Evolutionary conservation across 2,329 filamentous ascomycete species (phyloP), one percentile per base, ranked within the genome.

Genomic region (Sporothrix brasiliensis): DNA sequence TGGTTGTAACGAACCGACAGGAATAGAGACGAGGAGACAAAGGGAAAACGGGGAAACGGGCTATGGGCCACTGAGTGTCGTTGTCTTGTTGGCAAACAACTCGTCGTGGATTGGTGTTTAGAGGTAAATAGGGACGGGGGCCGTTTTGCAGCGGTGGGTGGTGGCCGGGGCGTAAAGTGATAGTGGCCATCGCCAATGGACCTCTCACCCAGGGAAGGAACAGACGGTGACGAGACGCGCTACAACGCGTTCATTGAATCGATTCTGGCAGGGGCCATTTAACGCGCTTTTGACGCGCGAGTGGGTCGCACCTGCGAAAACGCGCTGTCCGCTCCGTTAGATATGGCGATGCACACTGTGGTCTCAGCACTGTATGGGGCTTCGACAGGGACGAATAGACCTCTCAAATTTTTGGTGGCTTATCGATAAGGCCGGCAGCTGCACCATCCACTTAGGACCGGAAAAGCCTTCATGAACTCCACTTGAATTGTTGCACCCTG

Each of bases 271-370:
- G 63, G 63, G 63, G 49, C 63, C 41, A 53, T 56, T 47, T 58
- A 68, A 58, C 66, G 66, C 68, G 68, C 68, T n/a, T 63, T 47
- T 41, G 60, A 70, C 68, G 68, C 68, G 68, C 54, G 16, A 24
- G 63, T 70, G 69, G 69, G 61, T 60, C 67, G 60, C 63, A 67
- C 63, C 27, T 53, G 63, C 63, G 49, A 39, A 44, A 21, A 53
- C 63, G 63, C 47, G 49, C 47, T 52, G 63, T 24, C 16, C 47
- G 47, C 19, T 41, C 41, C 21, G 67, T 60, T 13, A 24, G 9
- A 44, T 21, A 9, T 30, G 21, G 19, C 1, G 1, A n/a, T 13
- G 24, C 6, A 41, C 67, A 58, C 52, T 49, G 67, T 58, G 39
- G 24, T 14, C 2, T n/a, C 14, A 11, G 27, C 69, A 70, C 69